Evolutionary conservation across 2,329 filamentous ascomycete genomes (phyloP).

Genomic region (Aspergillus luchuensis): DNA sequence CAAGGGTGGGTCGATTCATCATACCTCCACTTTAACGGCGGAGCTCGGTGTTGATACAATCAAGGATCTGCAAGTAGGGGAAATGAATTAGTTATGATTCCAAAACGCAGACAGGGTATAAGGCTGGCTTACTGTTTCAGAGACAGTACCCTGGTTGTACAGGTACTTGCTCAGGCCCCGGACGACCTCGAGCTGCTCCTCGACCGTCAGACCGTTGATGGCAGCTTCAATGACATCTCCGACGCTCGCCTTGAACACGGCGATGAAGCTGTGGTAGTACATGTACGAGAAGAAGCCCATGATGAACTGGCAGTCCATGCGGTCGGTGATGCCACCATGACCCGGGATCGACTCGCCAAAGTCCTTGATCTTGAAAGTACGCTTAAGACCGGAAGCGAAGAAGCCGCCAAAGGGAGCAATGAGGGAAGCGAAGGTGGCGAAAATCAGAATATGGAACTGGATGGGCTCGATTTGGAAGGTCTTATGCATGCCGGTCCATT

Average conservation of each 20-base stretch:
- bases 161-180: slow-evolving; percentile 64
- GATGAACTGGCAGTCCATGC: slow-evolving; percentile 99
- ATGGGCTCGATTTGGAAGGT: slow-evolving; percentile 81
- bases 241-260: slow-evolving; percentile 79
- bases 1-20: slow-evolving; percentile 15
- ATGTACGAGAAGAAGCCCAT: slow-evolving; percentile 99
- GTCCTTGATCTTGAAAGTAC: slow-evolving; percentile 99
- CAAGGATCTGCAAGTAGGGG: slow-evolving; percentile 32
- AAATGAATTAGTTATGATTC: not conserved
- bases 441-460: slow-evolving; percentile 86
- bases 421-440: slow-evolving; percentile 91
- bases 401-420: slow-evolving; percentile 98
- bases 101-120: not conserved
- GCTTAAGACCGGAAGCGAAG: slow-evolving; percentile 96
- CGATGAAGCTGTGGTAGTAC: slow-evolving; percentile 98
- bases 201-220: slow-evolving; percentile 81
- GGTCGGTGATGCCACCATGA: slow-evolving; percentile 96
- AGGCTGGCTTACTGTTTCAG: slow-evolving; percentile 51
- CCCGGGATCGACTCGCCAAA: slow-evolving; percentile 98
- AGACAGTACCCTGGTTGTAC: slow-evolving; percentile 63
- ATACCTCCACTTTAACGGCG: slow-evolving; percentile 27
- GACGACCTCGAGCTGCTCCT: slow-evolving; percentile 84
- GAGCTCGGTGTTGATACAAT: slow-evolving; percentile 41
- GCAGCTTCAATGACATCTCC: slow-evolving; percentile 87
- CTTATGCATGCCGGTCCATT: slow-evolving; percentile 70